Conservation (phyloP, 352 stramenopile species). For the Pythium biforme region DNA sequence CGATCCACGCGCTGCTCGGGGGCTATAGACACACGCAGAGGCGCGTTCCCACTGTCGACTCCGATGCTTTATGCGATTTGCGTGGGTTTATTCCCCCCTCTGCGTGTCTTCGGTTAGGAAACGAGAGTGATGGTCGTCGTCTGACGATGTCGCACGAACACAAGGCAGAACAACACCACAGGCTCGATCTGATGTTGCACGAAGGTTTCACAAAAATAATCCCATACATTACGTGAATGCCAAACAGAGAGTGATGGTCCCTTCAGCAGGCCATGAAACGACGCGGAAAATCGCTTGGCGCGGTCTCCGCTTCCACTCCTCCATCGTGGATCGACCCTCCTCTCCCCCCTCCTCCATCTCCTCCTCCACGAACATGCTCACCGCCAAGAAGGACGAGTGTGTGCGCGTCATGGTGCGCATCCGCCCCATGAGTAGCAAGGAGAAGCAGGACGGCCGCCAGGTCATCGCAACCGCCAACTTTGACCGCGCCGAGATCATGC, state of each 20-base stretch:
- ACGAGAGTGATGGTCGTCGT: constrained; percentile 21
- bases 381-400: constrained; percentile 85
- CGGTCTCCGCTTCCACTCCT: not conserved
- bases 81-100: not conserved
- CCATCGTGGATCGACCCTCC: too few relatives aligned
- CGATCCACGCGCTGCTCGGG: too few relatives aligned
- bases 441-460: constrained; percentile 91
- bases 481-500: constrained; percentile 86
- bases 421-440: constrained; percentile 93
- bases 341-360: not conserved
- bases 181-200: not conserved
- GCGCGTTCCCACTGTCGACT: not conserved
- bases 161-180: not conserved
- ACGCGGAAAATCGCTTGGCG: not conserved
- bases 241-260: not conserved
- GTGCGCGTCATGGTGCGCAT: constrained; percentile 97
- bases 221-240: not conserved
- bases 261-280: not conserved
- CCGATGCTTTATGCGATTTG: not conserved
- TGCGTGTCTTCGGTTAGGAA: constrained; percentile 14
- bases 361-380: constrained; percentile 7
- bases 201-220: constrained; percentile 10
- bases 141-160: constrained; percentile 19
- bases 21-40: too few relatives aligned
- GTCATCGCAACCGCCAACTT: constrained; percentile 86